Conservation (phyloP, 164 flowering plant species). For the Umbellularia californica region DNA sequence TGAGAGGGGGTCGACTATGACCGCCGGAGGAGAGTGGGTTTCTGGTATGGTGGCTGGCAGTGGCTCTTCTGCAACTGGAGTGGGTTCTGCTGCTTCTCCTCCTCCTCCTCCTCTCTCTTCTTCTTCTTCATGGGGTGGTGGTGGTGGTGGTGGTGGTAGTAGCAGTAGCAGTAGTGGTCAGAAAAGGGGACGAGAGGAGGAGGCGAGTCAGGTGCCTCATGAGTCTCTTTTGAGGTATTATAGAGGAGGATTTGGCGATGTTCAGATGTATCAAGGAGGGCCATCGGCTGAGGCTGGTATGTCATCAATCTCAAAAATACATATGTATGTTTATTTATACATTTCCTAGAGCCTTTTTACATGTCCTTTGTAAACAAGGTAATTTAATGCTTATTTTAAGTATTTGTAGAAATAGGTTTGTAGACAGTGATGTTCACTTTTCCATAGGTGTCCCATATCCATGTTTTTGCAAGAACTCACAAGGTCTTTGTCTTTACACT, state of each 20-base stretch:
- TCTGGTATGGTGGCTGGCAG: not conserved
- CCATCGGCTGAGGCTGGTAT: slow-evolving; percentile 13
- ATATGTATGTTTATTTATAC: no score
- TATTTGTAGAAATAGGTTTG: not conserved
- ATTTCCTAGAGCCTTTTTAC: not conserved
- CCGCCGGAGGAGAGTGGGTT: not conserved
- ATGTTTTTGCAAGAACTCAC: no score
- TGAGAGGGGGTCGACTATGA: slow-evolving; percentile 3
- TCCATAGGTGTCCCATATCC: no score
- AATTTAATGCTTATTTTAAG: not conserved
- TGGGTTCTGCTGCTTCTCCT: not conserved
- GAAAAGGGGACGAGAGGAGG: slow-evolving; percentile 33
- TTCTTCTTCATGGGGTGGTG: slow-evolving; percentile 4
- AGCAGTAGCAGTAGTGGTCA: slow-evolving; percentile 5
- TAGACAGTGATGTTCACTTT: not conserved
- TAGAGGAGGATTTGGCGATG: slow-evolving; percentile 10
- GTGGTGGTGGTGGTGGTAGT: not conserved
- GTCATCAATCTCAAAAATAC: not conserved
- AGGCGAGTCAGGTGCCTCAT: not conserved
- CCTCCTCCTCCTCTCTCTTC: slow-evolving; percentile 11
- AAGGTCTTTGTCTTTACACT: no score
- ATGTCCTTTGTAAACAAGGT: no score
- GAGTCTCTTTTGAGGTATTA: slow-evolving; percentile 6
- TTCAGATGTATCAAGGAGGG: slow-evolving; percentile 10
- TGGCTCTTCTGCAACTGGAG: not conserved